Evolutionary conservation across 1,284 basidiomycete species (phyloP).

Genomic region (Inonotus hispidus): DNA sequence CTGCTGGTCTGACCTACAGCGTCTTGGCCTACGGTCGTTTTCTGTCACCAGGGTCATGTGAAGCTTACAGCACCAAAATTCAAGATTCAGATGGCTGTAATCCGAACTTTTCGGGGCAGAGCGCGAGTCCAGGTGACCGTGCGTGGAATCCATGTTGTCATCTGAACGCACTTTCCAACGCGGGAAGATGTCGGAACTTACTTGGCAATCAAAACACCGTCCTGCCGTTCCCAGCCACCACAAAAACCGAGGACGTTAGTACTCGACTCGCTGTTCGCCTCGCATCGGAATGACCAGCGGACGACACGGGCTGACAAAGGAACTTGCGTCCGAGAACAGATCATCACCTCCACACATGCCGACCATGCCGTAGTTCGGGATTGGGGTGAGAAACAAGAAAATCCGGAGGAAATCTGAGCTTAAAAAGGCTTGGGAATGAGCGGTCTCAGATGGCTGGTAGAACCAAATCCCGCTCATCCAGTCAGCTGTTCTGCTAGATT

Average conservation of each 20-base stretch:
- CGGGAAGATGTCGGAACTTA: background rate
- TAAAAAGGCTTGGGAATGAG: slow-evolving; percentile 1
- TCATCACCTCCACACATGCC: background rate
- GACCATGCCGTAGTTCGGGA: background rate
- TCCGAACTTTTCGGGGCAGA: background rate
- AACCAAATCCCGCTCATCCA: background rate
- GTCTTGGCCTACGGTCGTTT: background rate
- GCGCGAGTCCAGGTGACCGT: background rate
- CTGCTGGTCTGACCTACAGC: too few species aligned
- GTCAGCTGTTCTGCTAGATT: slow-evolving; percentile 12
- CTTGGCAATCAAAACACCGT: background rate
- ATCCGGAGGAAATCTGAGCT: background rate
- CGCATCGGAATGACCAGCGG: background rate
- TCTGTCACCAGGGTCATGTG: background rate
- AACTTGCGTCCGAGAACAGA: background rate
- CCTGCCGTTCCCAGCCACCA: background rate
- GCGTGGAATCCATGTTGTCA: background rate
- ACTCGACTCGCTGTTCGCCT: background rate
- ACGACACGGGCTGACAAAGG: background rate
- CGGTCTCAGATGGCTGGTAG: background rate
- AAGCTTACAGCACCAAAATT: background rate
- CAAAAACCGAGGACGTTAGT: background rate
- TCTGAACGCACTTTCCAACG: background rate
- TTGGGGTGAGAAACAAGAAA: background rate
- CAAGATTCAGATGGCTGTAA: background rate